Evolutionary conservation across 148 eudicot genomes (phyloP).

Genomic region (Drosera capensis): DNA sequence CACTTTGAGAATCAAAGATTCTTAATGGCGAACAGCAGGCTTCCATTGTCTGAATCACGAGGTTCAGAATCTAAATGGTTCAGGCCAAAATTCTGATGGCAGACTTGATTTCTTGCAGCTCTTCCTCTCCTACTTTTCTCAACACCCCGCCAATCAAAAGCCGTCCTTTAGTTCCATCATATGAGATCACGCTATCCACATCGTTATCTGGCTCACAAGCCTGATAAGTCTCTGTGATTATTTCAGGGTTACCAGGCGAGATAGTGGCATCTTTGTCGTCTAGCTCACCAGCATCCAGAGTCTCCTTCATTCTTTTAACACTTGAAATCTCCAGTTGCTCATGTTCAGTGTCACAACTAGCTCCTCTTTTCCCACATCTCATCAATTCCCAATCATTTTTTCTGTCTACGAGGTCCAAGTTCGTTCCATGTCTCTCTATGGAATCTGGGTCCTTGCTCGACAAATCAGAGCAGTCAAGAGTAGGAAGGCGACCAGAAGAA

Average conservation of each 20-base stretch:
- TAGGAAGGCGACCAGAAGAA: slow-evolving; percentile 48
- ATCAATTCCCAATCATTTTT: slow-evolving; percentile 3
- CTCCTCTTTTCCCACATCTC: slow-evolving; percentile 32
- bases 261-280: neutral
- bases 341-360: slow-evolving; percentile 11
- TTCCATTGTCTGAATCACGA: too few species aligned
- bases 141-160: slow-evolving; percentile 53
- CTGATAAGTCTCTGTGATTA: neutral
- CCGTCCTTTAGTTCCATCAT: slow-evolving; percentile 23
- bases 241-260: neutral
- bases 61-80: too few species aligned
- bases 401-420: slow-evolving; percentile 5
- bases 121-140: slow-evolving; percentile 47
- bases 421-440: too few species aligned
- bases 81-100: too few species aligned
- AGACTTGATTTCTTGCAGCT: too few species aligned
- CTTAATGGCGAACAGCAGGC: too few species aligned
- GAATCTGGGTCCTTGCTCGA: slow-evolving; percentile 10
- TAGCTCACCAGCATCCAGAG: slow-evolving; percentile 3
- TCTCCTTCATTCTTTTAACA: slow-evolving; percentile 29
- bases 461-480: slow-evolving; percentile 24
- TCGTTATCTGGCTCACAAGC: slow-evolving; percentile 1
- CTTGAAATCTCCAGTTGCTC: slow-evolving; percentile 12
- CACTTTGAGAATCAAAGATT: too few species aligned
- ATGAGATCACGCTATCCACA: neutral